phyloP scores from a whole-genome alignment of 257 asterid genomes.

The Ehretia macrophylla region DNA sequence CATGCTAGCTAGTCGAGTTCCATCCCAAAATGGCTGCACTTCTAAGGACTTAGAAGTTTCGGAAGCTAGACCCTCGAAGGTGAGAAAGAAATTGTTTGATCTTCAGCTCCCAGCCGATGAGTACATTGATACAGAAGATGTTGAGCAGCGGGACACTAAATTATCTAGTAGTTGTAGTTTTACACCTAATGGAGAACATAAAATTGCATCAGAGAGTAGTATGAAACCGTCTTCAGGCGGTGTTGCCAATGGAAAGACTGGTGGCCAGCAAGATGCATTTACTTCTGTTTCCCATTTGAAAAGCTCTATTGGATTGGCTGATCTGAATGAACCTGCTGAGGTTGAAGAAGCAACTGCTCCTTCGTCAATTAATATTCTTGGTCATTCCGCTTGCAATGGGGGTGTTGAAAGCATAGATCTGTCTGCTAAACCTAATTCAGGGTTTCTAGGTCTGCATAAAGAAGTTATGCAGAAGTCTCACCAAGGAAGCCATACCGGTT shows the following conservation, averaged over 20 bases:
- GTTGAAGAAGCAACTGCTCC: conserved; percentile 46
- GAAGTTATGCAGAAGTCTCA: conserved; percentile 24
- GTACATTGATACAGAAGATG: conserved; percentile 60
- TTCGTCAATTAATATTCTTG: conserved; percentile 43
- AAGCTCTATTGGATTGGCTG: conserved; percentile 52
- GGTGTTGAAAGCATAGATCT: conserved; percentile 30
- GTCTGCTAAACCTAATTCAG: conserved; percentile 35
- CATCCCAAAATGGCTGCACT: conserved; percentile 28
- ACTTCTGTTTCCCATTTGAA: conserved; percentile 42
- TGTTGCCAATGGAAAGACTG: conserved; percentile 22
- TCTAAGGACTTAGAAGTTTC: conserved; percentile 47
- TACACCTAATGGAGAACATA: conserved; percentile 29
- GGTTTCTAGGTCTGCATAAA: conserved; percentile 28
- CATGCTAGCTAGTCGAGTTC: conserved; percentile 31
- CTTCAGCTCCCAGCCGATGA: conserved; percentile 93
- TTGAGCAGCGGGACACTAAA: conserved; percentile 32
- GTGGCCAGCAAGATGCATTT: conserved; percentile 31
- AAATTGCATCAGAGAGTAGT: conserved; percentile 22
- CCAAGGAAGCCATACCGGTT: conserved; percentile 22
- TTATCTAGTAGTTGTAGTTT: conserved; percentile 24
- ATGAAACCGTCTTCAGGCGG: conserved; percentile 21
- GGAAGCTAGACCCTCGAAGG: conserved; percentile 71
- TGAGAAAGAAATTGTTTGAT: conserved; percentile 80
- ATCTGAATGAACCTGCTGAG: conserved; percentile 76
- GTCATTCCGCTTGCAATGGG: conserved; percentile 36